Evolutionary conservation across 345 rosid species (phyloP).

Genomic region (Syzygium grande): DNA sequence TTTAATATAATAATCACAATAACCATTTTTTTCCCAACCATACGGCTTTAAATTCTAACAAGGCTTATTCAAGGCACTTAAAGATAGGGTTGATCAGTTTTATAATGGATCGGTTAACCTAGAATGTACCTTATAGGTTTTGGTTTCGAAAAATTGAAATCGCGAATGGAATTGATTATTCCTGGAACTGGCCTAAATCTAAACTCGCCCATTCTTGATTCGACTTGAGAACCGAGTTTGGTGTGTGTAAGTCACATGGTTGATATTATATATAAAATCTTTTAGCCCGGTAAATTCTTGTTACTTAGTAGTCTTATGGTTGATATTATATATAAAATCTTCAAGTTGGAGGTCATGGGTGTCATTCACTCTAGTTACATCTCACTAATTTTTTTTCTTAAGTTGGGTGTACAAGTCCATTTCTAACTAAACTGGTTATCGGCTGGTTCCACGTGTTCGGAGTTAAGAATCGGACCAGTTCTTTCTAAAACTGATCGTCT

Average conservation of each 20-base stretch:
- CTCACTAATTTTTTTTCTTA: neutral
- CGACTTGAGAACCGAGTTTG: neutral
- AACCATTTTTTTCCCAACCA: neutral
- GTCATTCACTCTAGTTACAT: neutral
- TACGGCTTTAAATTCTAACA: neutral
- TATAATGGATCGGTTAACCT: neutral
- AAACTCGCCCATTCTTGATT: rapidly evolving
- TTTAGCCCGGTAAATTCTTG: neutral
- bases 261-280: neutral
- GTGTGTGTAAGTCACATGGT: neutral
- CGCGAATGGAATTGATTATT: neutral
- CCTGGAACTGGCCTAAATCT: rapidly evolving
- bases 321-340: neutral
- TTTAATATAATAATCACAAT: neutral
- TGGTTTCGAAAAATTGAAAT: neutral
- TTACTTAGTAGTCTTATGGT: neutral
- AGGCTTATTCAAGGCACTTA: neutral
- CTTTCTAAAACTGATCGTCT: neutral
- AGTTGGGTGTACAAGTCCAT: rapidly evolving
- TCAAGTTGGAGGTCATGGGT: neutral
- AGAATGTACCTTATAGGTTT: neutral
- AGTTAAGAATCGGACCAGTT: neutral
- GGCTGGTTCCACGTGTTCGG: rapidly evolving
- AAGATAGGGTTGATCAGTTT: neutral
- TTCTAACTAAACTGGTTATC: neutral